These are phyloP conservation scores for Allomyces javanicus DNA, from an alignment of 192 early-diverging fungal genomes.

Conservation along the genomic window DNA sequence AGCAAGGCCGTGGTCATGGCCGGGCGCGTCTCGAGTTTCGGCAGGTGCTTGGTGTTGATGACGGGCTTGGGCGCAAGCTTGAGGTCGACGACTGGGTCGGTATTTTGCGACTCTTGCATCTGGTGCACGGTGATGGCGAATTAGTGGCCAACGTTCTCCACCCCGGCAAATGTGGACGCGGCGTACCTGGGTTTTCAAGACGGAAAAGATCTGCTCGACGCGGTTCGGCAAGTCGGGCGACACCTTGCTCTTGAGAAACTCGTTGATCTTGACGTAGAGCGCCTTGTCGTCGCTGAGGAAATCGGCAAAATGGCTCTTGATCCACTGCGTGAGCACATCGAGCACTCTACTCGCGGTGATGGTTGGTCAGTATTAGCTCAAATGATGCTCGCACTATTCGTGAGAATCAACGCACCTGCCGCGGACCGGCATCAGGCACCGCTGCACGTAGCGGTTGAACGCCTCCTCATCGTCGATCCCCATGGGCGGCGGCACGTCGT, in stretches of 20 bases:
- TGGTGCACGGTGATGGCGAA: too few species aligned
- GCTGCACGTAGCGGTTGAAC: not conserved
- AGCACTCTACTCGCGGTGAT: not conserved
- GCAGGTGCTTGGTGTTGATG: not conserved
- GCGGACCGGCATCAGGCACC: not conserved
- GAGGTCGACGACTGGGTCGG: not conserved
- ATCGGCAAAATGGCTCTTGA: conserved; percentile 1
- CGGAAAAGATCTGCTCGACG: not conserved
- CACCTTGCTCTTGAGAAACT: conserved; percentile 1
- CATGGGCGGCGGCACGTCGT: conserved; percentile 1
- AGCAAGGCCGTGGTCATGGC: not conserved
- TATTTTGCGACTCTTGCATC: not conserved
- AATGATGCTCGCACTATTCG: not conserved
- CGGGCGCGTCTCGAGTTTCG: too few species aligned
- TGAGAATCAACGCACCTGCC: not conserved
- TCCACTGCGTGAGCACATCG: not conserved
- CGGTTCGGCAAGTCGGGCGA: not conserved
- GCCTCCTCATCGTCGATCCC: not conserved
- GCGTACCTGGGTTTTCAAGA: too few species aligned
- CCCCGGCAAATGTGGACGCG: too few species aligned
- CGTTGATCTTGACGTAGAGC: not conserved
- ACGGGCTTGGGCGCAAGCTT: not conserved
- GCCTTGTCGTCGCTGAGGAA: not conserved
- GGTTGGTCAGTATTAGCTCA: not conserved
- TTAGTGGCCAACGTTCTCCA: too few species aligned